Base-by-base conservation (phyloP, 441 rosid species). In the Kokia cookei region DNA sequence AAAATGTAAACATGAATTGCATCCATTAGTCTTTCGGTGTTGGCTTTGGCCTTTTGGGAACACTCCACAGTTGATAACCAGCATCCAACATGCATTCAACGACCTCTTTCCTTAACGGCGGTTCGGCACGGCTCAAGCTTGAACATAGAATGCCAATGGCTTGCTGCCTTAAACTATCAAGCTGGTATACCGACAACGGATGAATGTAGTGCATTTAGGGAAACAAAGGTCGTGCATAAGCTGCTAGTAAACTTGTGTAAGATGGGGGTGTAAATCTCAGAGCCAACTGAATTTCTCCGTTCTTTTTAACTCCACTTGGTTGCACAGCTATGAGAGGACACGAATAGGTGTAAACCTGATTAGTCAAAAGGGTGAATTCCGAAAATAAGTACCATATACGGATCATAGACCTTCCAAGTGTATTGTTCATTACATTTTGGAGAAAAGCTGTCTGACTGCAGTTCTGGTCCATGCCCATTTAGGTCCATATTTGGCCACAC, bases 271-370 rank as follows among this genome's bases (percentile, higher is more conserved):
- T 32, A 32, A 32, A 32, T 32, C 37, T 32, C 37, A 5, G 37
- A 8, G 43, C 48, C 67, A 62, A 62, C 27, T 62, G 67, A 37
- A 62, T 62, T n/a, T 62, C 67, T n/a, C 67, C 67, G 48, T n/a
- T 37, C 47, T 62, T 62, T 62, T 35, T 62, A 11, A 17, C 48
- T 8, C 67, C 67, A 62, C 67, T 7, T 9, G 67, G 48, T 35
- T 43, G 47, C 37, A 58, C 1, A 26, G n/a, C 65, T 29, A 60
- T 29, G 37, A 60, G 65, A 27, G 65, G 43, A 60, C 29, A 60
- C 2, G 65, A 29, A 61, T 32, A 15, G 43, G 65, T 32, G 43
- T 61, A 61, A 61, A 61, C 35, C 19, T 22, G 24, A 61, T 61
- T 61, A 61, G 65, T 32, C 7, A 11, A 27, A 29, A 15, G 43